Percentiles rank a stretch among this genome's conserved stretches.
phyloP scores from a whole-genome alignment of 495 filamentous ascomycete genomes.

The Neurospora terricola region DNA sequence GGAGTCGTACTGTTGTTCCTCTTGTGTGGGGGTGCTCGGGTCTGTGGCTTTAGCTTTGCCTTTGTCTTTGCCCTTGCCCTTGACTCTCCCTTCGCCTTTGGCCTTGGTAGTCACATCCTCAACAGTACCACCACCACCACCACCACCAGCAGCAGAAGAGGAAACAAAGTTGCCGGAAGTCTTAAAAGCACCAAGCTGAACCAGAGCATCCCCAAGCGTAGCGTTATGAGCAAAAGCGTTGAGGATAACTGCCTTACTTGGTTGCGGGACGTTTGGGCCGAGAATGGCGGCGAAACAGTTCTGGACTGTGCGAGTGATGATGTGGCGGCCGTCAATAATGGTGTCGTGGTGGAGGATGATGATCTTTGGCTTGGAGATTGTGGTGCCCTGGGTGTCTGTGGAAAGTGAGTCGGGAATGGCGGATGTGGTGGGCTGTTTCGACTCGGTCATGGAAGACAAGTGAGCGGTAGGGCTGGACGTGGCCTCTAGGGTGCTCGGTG shows the following conservation, averaged over 20 bases:
- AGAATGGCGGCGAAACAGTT: neutral
- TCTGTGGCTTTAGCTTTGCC: neutral
- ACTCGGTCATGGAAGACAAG: neutral
- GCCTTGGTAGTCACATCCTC: neutral
- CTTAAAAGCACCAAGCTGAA: neutral
- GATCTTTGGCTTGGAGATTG: neutral
- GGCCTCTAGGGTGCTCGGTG: neutral
- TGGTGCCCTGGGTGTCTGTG: neutral
- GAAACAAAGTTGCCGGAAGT: neutral
- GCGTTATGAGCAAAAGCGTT: neutral
- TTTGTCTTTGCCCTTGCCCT: neutral
- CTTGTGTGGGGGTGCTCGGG: neutral
- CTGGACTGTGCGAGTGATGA: neutral
- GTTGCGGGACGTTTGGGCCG: neutral
- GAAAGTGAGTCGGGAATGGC: neutral
- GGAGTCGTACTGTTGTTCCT: neutral
- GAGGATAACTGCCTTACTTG: neutral
- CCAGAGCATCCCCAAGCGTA: neutral
- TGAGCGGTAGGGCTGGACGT: neutral
- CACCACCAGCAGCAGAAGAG: neutral
- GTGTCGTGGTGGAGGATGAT: neutral
- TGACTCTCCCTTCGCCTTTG: too few species aligned
- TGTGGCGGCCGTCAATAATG: neutral
- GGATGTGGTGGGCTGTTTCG: neutral
- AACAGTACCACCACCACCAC: neutral